phyloP scores from a whole-genome alignment of 2,329 filamentous ascomycete genomes.

The Colletotrichum scovillei region DNA sequence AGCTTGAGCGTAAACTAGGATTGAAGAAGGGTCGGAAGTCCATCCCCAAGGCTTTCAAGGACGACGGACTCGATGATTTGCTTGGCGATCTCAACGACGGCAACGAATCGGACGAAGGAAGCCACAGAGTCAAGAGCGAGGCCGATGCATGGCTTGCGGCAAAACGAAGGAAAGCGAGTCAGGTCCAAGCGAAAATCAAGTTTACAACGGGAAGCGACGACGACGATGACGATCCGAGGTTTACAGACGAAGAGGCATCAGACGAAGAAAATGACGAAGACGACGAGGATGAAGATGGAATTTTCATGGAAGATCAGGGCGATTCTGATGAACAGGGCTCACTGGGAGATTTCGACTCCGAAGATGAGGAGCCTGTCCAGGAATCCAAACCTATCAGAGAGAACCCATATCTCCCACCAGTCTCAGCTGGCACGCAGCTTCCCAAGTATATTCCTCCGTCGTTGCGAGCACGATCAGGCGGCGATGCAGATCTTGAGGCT shows the following conservation, averaged over 20 bases:
- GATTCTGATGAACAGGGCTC: conserved; percentile 44
- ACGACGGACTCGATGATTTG: conserved; percentile 86
- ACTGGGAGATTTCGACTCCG: conserved; percentile 54
- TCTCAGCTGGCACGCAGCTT: conserved; percentile 51
- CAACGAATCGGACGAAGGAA: conserved; percentile 49
- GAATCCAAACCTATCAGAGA: conserved; percentile 69
- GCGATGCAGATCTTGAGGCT: conserved; percentile 73
- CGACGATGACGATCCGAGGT: conserved; percentile 40
- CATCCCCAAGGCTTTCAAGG: conserved; percentile 77
- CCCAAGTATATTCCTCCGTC: conserved; percentile 93
- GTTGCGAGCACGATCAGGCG: conserved; percentile 71
- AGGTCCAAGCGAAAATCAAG: not conserved
- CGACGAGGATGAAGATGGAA: conserved; percentile 42
- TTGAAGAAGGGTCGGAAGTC: conserved; percentile 81
- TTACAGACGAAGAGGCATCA: conserved; percentile 44
- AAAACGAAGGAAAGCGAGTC: conserved; percentile 62
- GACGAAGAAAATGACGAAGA: conserved; percentile 40
- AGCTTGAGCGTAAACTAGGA: conserved; percentile 88
- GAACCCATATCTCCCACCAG: conserved; percentile 89
- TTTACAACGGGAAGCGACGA: conserved; percentile 34
- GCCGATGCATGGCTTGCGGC: conserved; percentile 70
- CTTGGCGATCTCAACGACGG: conserved; percentile 71
- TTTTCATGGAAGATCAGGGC: conserved; percentile 46
- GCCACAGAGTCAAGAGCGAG: conserved; percentile 67
- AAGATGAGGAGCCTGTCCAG: conserved; percentile 44